Evolutionary conservation across 306 rosid genomes (phyloP).

Genomic region (Styphnolobium japonicum): DNA sequence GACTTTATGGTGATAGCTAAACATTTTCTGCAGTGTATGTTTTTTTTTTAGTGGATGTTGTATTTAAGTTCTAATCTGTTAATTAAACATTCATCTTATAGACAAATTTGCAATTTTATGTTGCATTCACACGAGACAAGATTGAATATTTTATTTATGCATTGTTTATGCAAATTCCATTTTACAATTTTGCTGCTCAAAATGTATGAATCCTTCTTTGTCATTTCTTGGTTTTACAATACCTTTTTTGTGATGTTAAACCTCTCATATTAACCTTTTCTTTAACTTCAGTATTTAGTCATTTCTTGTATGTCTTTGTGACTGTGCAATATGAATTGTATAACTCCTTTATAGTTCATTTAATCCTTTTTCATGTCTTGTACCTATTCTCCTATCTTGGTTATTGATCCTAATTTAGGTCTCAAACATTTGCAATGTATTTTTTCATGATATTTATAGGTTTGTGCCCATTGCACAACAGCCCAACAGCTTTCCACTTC

Average conservation of each 20-base stretch:
- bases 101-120: slow-evolving; percentile 5
- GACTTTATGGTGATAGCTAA: slow-evolving; percentile 6
- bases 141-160: background rate
- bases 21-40: slow-evolving; percentile 1
- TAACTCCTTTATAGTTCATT: background rate
- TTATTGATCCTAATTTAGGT: background rate
- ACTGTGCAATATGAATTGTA: background rate
- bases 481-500: background rate
- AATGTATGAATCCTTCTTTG: slow-evolving; percentile 12
- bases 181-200: slow-evolving; percentile 2
- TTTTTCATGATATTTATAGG: background rate
- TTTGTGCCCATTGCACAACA: background rate
- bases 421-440: background rate
- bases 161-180: too few species aligned
- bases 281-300: background rate
- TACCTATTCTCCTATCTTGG: background rate
- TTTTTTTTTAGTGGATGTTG: slow-evolving; percentile 19
- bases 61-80: background rate
- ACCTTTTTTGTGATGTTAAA: background rate
- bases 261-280: background rate
- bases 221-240: background rate
- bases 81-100: background rate
- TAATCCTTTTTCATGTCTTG: background rate
- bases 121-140: background rate
- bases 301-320: background rate